A percentile compares a stretch with the other conserved stretches of the same genome.
Conservation (phyloP, 192 early-diverging fungal species). For the Podochytrium sp. region DNA sequence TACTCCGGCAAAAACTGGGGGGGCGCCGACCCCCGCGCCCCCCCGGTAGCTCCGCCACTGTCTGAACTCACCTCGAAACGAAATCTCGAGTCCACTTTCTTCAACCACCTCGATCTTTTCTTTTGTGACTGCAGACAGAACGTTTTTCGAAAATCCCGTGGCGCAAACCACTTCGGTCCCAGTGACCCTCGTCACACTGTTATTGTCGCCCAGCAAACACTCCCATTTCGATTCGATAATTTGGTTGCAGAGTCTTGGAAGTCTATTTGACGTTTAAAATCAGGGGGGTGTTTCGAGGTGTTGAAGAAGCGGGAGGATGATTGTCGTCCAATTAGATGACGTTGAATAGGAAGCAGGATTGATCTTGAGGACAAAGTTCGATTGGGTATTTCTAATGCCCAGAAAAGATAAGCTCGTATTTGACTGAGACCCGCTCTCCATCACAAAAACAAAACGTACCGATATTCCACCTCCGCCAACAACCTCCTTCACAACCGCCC, state of each 20-base stretch:
- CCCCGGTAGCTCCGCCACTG: neutral
- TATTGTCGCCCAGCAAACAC: neutral
- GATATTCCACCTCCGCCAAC: neutral
- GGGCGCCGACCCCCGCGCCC: no score
- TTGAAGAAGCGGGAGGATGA: neutral
- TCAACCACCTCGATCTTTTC: neutral
- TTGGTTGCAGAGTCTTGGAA: neutral
- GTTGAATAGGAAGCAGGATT: conserved; percentile 5
- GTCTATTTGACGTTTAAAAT: conserved; percentile 3
- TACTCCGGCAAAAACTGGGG: no score
- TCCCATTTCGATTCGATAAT: conserved; percentile 10
- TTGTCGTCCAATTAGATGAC: neutral
- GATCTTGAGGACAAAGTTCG: neutral
- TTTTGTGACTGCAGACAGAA: neutral
- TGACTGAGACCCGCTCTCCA: neutral
- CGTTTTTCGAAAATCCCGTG: neutral
- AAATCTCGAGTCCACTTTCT: conserved; percentile 7
- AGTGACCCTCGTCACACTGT: neutral
- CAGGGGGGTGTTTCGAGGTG: neutral
- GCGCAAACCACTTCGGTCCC: neutral
- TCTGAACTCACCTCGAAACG: neutral
- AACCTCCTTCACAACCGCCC: neutral
- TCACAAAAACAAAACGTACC: neutral
- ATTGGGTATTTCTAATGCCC: neutral
- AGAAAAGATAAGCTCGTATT: neutral